phyloP scores from a whole-genome alignment of 352 stramenopile genomes.

The Pythium aristosporum region DNA sequence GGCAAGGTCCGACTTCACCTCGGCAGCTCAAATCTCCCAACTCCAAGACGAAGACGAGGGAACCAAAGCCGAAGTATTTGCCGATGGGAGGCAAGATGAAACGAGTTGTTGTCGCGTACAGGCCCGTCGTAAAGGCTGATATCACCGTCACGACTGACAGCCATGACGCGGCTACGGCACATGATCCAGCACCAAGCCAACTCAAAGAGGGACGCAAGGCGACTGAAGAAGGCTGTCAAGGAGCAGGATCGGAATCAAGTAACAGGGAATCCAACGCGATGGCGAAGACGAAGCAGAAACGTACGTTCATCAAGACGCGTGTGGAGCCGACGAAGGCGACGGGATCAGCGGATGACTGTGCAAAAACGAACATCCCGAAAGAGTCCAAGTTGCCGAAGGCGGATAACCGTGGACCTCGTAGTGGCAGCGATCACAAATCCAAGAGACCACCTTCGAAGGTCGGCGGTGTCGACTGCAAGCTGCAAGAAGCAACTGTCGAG shows the following conservation, averaged over 20 bases:
- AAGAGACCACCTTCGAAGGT: not conserved
- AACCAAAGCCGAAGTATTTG: conserved; percentile 6
- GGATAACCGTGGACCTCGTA: not conserved
- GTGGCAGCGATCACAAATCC: not conserved
- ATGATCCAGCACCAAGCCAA: not conserved
- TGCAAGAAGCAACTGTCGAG: not conserved
- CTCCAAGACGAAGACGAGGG: not conserved
- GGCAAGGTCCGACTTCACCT: not conserved
- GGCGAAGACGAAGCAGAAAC: not conserved
- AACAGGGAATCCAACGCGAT: not conserved
- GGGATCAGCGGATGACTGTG: not conserved
- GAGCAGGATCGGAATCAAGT: not conserved
- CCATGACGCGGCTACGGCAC: not conserved
- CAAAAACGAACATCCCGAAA: not conserved
- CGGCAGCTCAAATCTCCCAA: not conserved
- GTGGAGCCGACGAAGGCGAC: conserved; percentile 1
- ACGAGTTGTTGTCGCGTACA: conserved; percentile 16
- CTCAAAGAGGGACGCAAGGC: not conserved
- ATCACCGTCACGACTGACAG: not conserved
- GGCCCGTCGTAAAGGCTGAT: conserved; percentile 9
- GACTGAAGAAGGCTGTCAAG: not conserved
- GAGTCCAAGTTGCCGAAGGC: not conserved
- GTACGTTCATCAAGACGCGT: not conserved
- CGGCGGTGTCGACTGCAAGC: not conserved
- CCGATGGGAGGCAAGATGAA: conserved; percentile 17